A percentile compares a stretch with the other conserved stretches of the same genome.
phyloP scores from a whole-genome alignment of 495 filamentous ascomycete genomes.

The Immersiella caudata region DNA sequence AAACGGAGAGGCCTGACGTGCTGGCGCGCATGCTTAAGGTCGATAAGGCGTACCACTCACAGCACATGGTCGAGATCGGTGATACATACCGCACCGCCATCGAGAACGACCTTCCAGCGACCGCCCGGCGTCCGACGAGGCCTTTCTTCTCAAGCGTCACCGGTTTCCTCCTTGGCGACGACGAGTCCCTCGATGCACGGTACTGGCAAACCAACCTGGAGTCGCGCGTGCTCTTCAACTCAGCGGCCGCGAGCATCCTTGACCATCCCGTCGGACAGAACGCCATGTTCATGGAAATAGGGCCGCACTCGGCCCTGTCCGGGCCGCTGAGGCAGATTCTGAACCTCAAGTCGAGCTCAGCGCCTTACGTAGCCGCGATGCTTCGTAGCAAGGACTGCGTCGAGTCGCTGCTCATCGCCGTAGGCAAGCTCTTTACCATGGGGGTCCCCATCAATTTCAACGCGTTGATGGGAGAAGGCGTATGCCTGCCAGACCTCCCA shows the following conservation, averaged over 20 bases:
- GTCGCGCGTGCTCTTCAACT: neutral
- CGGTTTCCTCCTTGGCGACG: too few relatives aligned
- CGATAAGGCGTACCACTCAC: conserved; percentile 49
- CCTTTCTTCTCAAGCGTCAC: neutral
- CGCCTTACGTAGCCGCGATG: conserved; percentile 44
- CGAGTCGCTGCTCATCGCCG: conserved; percentile 29
- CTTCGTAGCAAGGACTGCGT: conserved; percentile 40
- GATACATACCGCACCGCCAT: conserved; percentile 36
- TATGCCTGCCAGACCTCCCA: conserved; percentile 36
- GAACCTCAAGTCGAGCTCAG: conserved; percentile 18
- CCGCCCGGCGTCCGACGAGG: neutral
- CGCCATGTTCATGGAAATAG: conserved; percentile 50
- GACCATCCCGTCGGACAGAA: too few relatives aligned
- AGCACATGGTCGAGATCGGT: conserved; percentile 42
- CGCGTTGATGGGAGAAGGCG: too few relatives aligned
- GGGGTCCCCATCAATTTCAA: too few relatives aligned
- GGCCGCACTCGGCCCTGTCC: conserved; percentile 58
- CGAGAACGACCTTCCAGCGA: conserved; percentile 8
- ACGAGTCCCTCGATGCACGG: too few relatives aligned
- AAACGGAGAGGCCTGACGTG: conserved; percentile 29
- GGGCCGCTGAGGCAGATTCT: conserved; percentile 53
- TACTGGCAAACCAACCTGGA: neutral
- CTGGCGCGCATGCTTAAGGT: conserved; percentile 52
- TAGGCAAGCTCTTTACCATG: neutral
- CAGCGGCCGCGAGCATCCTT: neutral